Percentiles rank a stretch among this genome's conserved stretches.
These are phyloP conservation scores for Penicillium fuscoglaucum DNA, from an alignment of 2,329 filamentous ascomycete species.

Conservation along the genomic window DNA sequence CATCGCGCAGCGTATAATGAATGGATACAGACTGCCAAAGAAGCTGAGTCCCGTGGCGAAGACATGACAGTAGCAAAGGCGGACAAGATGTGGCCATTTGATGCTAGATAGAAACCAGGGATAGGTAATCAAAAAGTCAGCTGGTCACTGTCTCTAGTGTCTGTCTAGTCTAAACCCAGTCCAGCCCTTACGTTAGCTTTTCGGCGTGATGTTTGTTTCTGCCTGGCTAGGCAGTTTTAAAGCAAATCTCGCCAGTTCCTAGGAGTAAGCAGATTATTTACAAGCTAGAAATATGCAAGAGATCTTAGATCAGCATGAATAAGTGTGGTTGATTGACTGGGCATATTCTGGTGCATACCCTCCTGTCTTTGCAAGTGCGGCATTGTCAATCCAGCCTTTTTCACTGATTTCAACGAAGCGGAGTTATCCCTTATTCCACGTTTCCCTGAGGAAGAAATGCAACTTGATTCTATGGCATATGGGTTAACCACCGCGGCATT, in stretches of 20 bases:
- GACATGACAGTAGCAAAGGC: conserved; percentile 27
- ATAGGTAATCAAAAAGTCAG: too few relatives aligned
- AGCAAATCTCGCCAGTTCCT: too few relatives aligned
- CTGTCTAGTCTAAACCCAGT: too few relatives aligned
- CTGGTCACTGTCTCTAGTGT: too few relatives aligned
- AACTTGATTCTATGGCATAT: conserved; percentile 25
- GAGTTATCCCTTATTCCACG: conserved; percentile 20
- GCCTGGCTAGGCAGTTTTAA: too few relatives aligned
- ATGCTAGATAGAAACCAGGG: conserved; percentile 21
- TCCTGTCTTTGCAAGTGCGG: conserved; percentile 22
- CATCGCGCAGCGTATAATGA: conserved; percentile 30
- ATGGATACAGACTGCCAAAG: conserved; percentile 33
- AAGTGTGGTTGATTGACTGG: conserved; percentile 23
- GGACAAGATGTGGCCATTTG: conserved; percentile 32
- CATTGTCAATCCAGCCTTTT: conserved; percentile 17
- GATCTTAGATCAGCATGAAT: conserved; percentile 16
- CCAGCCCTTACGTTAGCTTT: too few relatives aligned
- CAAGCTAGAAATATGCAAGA: too few relatives aligned
- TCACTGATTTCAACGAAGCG: conserved; percentile 24
- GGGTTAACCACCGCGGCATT: conserved; percentile 19
- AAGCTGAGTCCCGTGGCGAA: conserved; percentile 23
- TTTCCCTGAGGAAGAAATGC: conserved; percentile 19
- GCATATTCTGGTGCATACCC: conserved; percentile 27
- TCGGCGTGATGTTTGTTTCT: too few relatives aligned
- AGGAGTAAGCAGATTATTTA: too few relatives aligned